Base-by-base conservation (phyloP, 331 rosid species). In the Quercus phellos region DNA sequence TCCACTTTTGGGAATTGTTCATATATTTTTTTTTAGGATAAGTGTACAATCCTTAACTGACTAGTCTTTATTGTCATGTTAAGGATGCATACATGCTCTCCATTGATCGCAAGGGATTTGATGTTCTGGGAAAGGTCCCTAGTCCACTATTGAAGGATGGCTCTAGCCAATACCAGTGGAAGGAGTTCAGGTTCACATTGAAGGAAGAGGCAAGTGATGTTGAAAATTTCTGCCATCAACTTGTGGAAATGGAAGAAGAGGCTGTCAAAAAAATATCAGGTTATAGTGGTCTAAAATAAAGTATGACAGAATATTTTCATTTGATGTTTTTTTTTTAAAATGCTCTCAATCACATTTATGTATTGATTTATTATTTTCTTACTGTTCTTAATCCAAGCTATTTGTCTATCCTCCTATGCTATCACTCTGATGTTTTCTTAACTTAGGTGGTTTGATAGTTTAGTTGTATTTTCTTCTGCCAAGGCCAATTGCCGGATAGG, bases 201-300 rank as follows among this genome's bases (percentile, higher is more conserved):
- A 80, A 86, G 86, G 88, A 90, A 80, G 96, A 92, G 80, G 96
- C 94, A 19, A 61, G 69, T 0, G 86, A 87, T 51, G 73, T 87
- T 4, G 97, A 86, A 86, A 51, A 80, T 73, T 94, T 94, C 74
- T 92, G 96, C 79, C 78, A 79, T 74, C 90, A 88, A 79, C 86
- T 94, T 19, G 91, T 90, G 7, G 89, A 91, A 84, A 92, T 92
- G 98, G 99, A 94, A 81, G 90, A 86, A 82, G 93, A 94, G 75
- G 89, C 90, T 51, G 60, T 92, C 43, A 84, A 84, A 61, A 80
- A 84, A 80, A 88, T 92, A 64, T 87, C 97, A 4, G 80, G 81
- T 82, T 90, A 86, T 56, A 86, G 97, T 73, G 98, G 97, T 69
- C 79, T 91, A 74, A 81, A 78, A 51, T 88, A 34, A 56, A 46